A percentile compares a stretch with the other conserved stretches of the same genome.
Conservation (phyloP, 768 basidiomycete genomes). For the Cystobasidium ongulense region DNA sequence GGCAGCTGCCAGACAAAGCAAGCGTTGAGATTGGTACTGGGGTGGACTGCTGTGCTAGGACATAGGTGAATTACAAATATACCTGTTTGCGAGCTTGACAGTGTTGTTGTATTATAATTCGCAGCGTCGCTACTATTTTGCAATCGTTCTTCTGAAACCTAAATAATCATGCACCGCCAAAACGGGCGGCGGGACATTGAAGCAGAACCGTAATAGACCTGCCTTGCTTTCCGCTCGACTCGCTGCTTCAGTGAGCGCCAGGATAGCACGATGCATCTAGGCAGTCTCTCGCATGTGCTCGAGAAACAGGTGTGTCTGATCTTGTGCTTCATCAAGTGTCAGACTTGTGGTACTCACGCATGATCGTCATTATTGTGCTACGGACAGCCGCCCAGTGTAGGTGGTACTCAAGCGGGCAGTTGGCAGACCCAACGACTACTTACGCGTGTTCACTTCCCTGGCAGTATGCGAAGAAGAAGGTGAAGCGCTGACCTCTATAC, state of each 20-base stretch:
- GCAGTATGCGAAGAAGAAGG: constrained; percentile 30
- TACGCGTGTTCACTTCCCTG: background rate
- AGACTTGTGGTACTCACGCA: too few species aligned
- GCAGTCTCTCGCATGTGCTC: background rate
- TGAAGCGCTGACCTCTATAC: background rate
- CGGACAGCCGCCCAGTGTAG: constrained; percentile 5
- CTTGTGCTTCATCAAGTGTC: background rate
- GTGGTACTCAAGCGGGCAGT: background rate
- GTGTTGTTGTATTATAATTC: background rate
- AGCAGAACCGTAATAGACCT: too few species aligned
- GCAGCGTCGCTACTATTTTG: background rate
- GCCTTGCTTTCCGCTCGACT: background rate
- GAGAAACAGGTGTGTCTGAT: constrained; percentile 3
- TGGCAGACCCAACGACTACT: background rate
- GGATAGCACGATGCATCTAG: background rate
- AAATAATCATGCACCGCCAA: background rate
- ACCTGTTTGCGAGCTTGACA: background rate
- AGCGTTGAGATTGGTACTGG: background rate
- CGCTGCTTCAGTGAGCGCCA: background rate
- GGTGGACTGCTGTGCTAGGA: background rate
- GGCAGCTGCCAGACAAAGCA: background rate
- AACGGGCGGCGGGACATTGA: too few species aligned
- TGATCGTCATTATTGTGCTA: background rate
- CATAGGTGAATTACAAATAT: background rate
- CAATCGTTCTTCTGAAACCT: background rate